phyloP scores from a whole-genome alignment of 75 land plant species.

The Sequoiadendron giganteum region DNA sequence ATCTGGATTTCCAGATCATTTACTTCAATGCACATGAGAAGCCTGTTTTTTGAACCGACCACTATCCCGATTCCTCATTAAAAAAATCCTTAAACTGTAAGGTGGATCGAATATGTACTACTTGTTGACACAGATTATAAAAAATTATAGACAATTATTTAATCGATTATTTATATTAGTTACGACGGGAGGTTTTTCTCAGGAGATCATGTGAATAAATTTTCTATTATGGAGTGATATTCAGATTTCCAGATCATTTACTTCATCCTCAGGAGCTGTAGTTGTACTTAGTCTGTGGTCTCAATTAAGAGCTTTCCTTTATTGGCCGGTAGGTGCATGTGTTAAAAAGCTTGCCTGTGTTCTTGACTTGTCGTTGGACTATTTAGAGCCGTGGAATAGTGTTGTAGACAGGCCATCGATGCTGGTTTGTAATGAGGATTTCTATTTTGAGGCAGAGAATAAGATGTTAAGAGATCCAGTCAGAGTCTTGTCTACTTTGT shows the following conservation, averaged over 20 bases:
- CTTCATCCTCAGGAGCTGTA: constrained; percentile 15
- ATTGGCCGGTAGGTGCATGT: constrained; percentile 68
- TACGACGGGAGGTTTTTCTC: too few species aligned
- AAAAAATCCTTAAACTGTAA: too few species aligned
- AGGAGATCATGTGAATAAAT: too few species aligned
- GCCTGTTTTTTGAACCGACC: too few species aligned
- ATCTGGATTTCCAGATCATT: too few species aligned
- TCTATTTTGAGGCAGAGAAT: constrained; percentile 22
- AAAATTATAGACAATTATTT: too few species aligned
- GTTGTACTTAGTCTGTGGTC: constrained; percentile 38
- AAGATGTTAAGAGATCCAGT: neutral
- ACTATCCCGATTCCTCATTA: too few species aligned
- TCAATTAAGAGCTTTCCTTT: constrained; percentile 60
- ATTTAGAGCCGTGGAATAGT: constrained; percentile 70
- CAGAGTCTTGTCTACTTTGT: neutral
- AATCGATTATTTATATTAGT: too few species aligned
- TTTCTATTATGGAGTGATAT: constrained; percentile 27
- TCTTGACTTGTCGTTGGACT: constrained; percentile 66
- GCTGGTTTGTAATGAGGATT: constrained; percentile 17
- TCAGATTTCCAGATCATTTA: constrained; percentile 17
- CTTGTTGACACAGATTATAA: too few species aligned
- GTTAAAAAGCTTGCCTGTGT: constrained; percentile 59
- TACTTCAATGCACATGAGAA: too few species aligned
- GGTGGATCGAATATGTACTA: too few species aligned
- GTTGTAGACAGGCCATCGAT: constrained; percentile 14